These are phyloP conservation scores for Botryococcus braunii DNA, from an alignment of 163 green algal genomes.

Conservation along the genomic window DNA sequence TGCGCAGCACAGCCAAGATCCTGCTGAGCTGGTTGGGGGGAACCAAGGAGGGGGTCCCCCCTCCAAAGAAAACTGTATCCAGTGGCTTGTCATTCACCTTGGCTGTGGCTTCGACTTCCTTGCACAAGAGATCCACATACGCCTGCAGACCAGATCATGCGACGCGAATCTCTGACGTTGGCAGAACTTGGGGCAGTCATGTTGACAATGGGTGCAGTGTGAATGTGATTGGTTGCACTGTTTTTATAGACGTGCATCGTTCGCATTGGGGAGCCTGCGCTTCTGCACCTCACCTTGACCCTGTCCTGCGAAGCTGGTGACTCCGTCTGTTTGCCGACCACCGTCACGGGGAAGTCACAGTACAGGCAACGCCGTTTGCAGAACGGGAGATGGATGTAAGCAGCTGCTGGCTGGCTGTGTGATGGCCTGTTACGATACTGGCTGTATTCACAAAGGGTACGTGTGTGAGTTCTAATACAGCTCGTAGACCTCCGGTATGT, in stretches of 20 bases:
- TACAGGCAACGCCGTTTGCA: constrained; percentile 93
- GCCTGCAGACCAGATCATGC: constrained; percentile 42
- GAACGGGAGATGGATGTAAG: constrained; percentile 94
- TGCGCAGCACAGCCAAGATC: constrained; percentile 51
- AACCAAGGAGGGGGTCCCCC: constrained; percentile 85
- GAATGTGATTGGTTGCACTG: no score
- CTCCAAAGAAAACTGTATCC: constrained; percentile 87
- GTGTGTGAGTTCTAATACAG: no score
- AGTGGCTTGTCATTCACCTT: constrained; percentile 32
- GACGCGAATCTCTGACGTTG: no score
- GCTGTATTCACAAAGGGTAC: no score
- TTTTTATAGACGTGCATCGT: no score
- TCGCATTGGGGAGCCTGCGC: no score
- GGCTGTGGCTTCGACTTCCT: constrained; percentile 54
- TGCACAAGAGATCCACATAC: constrained; percentile 65
- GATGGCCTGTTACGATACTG: no score
- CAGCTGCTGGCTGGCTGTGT: constrained; percentile 26
- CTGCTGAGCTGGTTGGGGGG: constrained; percentile 50
- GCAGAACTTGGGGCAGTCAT: no score
- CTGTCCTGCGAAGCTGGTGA: background rate
- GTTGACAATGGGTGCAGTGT: no score
- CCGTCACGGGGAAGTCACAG: constrained; percentile 91
- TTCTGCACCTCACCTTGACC: constrained; percentile 4
- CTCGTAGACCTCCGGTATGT: no score
- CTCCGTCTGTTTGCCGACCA: constrained; percentile 34